A percentile compares a stretch with the other conserved stretches of the same genome.
These are phyloP conservation scores for Globisporangium echinulatum DNA, from an alignment of 352 stramenopile species.

Conservation along the genomic window DNA sequence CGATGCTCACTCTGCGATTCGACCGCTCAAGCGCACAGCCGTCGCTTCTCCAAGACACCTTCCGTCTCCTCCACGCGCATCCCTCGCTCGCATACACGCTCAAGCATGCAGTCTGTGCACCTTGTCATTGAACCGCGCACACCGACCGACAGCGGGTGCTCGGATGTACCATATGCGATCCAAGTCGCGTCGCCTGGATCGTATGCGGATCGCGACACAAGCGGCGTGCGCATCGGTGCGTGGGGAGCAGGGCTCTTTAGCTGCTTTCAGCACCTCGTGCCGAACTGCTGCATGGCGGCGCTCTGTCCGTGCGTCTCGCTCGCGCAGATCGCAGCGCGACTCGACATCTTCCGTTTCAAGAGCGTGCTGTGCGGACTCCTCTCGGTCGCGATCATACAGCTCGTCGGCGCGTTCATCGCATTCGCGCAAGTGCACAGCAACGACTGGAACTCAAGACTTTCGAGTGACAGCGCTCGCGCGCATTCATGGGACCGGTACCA, in stretches of 20 bases:
- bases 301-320: slow-evolving; percentile 26
- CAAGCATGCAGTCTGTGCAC: background rate
- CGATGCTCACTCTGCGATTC: too few species aligned
- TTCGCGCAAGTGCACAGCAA: slow-evolving; percentile 6
- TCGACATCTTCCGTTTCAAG: slow-evolving; percentile 10
- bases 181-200: slow-evolving; percentile 11
- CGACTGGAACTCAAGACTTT: background rate
- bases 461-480: background rate
- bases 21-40: too few species aligned
- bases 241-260: slow-evolving; percentile 22
- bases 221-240: slow-evolving; percentile 14
- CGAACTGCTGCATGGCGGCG: slow-evolving; percentile 29
- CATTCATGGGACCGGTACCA: background rate
- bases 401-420: slow-evolving; percentile 4
- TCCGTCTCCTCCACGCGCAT: too few species aligned
- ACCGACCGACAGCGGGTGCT: slow-evolving; percentile 1
- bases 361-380: slow-evolving; percentile 10
- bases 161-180: slow-evolving; percentile 12
- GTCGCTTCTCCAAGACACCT: too few species aligned
- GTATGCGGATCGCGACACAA: slow-evolving; percentile 15
- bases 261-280: slow-evolving; percentile 25
- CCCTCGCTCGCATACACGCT: background rate
- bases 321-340: slow-evolving; percentile 12
- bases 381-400: slow-evolving; percentile 3
- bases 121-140: slow-evolving; percentile 8